These are phyloP conservation scores for Anthracocystis setariae DNA, from an alignment of 1,284 basidiomycete species.

Conservation along the genomic window DNA sequence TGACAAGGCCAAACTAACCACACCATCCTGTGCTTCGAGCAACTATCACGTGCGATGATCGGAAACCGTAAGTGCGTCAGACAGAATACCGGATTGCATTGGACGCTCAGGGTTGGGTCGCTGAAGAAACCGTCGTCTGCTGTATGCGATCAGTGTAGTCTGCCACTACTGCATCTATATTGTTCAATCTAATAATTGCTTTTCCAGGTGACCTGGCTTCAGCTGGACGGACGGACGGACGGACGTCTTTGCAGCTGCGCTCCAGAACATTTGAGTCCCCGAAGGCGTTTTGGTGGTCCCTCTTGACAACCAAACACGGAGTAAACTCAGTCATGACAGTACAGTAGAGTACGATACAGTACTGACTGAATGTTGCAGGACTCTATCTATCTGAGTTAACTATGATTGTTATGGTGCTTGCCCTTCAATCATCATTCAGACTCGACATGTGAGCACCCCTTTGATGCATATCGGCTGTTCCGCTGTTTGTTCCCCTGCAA, in stretches of 20 bases:
- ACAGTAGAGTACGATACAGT: too few species aligned
- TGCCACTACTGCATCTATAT: neutral
- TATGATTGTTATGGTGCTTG: too few species aligned
- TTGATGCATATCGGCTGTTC: neutral
- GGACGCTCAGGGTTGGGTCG: too few species aligned
- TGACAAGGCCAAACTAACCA: too few species aligned
- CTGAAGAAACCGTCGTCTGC: too few species aligned
- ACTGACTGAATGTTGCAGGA: neutral
- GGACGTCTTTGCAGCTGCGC: constrained; percentile 5
- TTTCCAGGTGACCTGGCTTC: neutral
- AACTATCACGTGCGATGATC: too few species aligned
- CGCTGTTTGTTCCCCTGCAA: neutral
- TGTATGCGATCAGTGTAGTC: too few species aligned
- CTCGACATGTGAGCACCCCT: neutral
- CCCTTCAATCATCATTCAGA: neutral
- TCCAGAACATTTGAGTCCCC: constrained; percentile 1
- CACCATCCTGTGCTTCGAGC: too few species aligned
- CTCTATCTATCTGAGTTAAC: neutral
- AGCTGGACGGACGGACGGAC: too few species aligned
- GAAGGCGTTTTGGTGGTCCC: neutral
- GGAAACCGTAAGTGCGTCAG: too few species aligned
- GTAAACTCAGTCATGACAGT: too few species aligned
- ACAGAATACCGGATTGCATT: too few species aligned
- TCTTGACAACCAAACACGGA: constrained; percentile 7
- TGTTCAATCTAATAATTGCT: neutral